Evolutionary conservation across 805 yeast species (phyloP).

Genomic region (Saitoella complicata): DNA sequence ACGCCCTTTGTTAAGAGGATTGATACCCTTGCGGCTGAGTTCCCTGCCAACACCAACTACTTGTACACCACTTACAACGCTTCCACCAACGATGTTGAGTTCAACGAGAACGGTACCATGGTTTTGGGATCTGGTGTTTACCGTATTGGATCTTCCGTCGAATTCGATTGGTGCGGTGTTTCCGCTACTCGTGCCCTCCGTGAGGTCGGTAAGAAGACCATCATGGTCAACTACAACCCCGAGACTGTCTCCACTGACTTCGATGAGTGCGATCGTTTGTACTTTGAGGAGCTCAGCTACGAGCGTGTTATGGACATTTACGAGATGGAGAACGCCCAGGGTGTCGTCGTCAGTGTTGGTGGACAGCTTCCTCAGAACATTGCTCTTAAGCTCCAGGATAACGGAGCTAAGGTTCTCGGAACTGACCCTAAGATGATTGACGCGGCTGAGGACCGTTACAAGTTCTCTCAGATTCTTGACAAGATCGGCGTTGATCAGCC

Average conservation of each 20-base stretch:
- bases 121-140: constrained; percentile 97
- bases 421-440: constrained; percentile 98
- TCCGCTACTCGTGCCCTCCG: constrained; percentile 89
- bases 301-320: constrained; percentile 92
- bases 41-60: constrained; percentile 92
- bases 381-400: constrained; percentile 82
- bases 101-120: constrained; percentile 85
- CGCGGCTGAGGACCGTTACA: constrained; percentile 94
- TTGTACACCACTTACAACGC: constrained; percentile 91
- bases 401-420: constrained; percentile 87
- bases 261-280: constrained; percentile 93
- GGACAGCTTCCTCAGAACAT: constrained; percentile 97
- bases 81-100: constrained; percentile 67
- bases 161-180: constrained; percentile 99
- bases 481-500: constrained; percentile 96
- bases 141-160: constrained; percentile 97
- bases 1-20: constrained; percentile 87
- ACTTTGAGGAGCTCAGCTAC: constrained; percentile 85
- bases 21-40: constrained; percentile 95
- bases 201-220: constrained; percentile 70
- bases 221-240: constrained; percentile 96
- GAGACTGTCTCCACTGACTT: constrained; percentile 98
- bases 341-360: constrained; percentile 95
- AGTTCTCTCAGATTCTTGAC: constrained; percentile 94
- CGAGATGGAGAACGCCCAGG: constrained; percentile 75